Evolutionary conservation across 805 yeast genomes (phyloP).

Genomic region (Myxozyma sirexii): DNA sequence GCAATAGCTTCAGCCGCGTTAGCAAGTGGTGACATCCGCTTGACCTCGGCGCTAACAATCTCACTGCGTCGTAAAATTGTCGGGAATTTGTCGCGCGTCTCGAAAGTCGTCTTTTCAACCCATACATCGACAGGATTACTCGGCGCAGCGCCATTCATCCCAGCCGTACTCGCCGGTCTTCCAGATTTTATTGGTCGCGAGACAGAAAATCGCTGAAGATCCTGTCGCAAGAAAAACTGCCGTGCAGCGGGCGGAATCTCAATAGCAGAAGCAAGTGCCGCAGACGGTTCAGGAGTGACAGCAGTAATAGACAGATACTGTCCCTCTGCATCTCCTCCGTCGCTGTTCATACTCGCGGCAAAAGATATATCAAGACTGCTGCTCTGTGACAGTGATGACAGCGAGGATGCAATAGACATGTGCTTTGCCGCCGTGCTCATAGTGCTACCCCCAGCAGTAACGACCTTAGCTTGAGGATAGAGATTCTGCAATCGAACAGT

Average conservation of each 20-base stretch:
- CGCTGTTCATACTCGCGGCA: neutral
- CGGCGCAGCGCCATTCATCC: neutral
- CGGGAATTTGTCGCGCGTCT: slow-evolving; percentile 77
- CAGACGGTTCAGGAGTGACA: slow-evolving; percentile 68
- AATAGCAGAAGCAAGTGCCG: slow-evolving; percentile 65
- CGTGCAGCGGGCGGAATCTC: slow-evolving; percentile 55
- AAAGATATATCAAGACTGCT: slow-evolving; percentile 5
- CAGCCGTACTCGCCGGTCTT: neutral
- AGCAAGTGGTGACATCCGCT: slow-evolving; percentile 77
- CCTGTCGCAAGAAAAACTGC: slow-evolving; percentile 73
- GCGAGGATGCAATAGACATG: slow-evolving; percentile 10
- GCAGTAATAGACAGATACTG: slow-evolving; percentile 70
- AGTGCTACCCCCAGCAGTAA: slow-evolving; percentile 50
- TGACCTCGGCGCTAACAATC: slow-evolving; percentile 52
- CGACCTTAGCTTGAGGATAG: slow-evolving; percentile 79
- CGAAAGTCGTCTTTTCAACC: slow-evolving; percentile 86
- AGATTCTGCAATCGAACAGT: slow-evolving; percentile 72
- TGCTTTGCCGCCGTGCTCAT: slow-evolving; percentile 2
- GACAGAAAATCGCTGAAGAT: slow-evolving; percentile 68
- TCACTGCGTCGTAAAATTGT: slow-evolving; percentile 85
- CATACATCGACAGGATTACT: slow-evolving; percentile 59
- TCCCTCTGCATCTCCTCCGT: slow-evolving; percentile 49
- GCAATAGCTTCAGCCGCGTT: slow-evolving; percentile 73
- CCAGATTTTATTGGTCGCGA: slow-evolving; percentile 65
- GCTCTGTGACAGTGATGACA: slow-evolving; percentile 9